Base-by-base conservation (phyloP, 2,329 filamentous ascomycete species). In the Capronia americana region DNA sequence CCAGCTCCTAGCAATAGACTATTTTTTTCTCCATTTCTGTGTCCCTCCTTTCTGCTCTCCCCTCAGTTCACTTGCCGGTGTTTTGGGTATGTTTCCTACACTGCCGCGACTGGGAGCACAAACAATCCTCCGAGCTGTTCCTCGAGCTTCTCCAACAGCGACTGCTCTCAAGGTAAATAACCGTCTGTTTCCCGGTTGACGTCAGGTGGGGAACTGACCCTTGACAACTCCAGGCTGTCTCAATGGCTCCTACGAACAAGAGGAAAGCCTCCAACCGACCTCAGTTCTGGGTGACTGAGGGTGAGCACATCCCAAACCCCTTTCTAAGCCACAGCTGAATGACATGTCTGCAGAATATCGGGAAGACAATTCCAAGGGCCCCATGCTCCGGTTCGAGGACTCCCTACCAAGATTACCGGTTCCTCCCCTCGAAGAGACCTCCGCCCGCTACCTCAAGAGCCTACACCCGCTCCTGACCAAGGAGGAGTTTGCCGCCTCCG, bases 301-400 rank as follows among this genome's bases (percentile, higher is more conserved):
- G 81, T 83, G 77, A 74, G 55, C 32, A 28, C n/a, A n/a, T 30
- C n/a, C 60, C 12, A 6, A 58, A 53, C 57, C 17, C 48, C 48
- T n/a, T 34, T 26, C 56, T 11, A 17, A 38, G 5, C 34, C 32
- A 24, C 20, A 34, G 34, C 12, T 2, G 8, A 58, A 41, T 34
- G 24, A 60, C 28, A 54, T 61, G 30, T 55, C 67, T 73, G 48
- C 75, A 88, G 87, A 86, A 70, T 90, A 89, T 81, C 85, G 84
- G 72, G 87, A 90, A 79, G 87, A 90, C 74, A 76, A 81, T 69
- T 83, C 83, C 74, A 89, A 88, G 75, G 87, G 87, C 66, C 80
- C 82, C 48, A 89, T 89, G 86, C 83, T 89, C 73, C 84, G 87
- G 50, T 90, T 87, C 74, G 87, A 90, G 77, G 86, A 89, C 68